Evolutionary conservation across 2,329 filamentous ascomycete species (phyloP).

Genomic region (Colletotrichum nymphaeae): DNA sequence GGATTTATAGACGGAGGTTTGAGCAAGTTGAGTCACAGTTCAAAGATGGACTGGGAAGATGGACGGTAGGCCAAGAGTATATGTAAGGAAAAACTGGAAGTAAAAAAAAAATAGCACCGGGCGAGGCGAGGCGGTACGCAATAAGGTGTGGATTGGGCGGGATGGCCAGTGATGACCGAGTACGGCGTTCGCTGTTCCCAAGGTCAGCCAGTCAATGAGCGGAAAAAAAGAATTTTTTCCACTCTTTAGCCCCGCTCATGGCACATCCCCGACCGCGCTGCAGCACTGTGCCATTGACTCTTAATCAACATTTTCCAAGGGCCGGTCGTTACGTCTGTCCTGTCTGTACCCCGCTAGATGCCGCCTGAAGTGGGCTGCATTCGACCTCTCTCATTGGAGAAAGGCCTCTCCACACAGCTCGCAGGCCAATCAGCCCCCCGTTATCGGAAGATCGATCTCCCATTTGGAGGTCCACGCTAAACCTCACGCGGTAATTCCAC

Average conservation of each 20-base stretch:
- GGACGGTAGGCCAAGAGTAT: constrained; percentile 2
- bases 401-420: neutral
- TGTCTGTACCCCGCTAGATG: constrained; percentile 31
- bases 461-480: constrained; percentile 1
- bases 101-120: constrained; percentile 12
- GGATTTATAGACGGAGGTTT: constrained; percentile 24
- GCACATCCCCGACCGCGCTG: constrained; percentile 19
- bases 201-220: constrained; percentile 26
- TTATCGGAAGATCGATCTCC: constrained; percentile 34
- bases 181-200: constrained; percentile 30
- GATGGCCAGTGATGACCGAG: constrained; percentile 36
- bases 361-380: constrained; percentile 27
- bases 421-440: constrained; percentile 30
- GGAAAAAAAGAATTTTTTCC: constrained; percentile 32
- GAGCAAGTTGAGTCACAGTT: constrained; percentile 33
- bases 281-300: constrained; percentile 29
- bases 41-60: constrained; percentile 4
- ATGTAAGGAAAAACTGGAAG: constrained; percentile 20
- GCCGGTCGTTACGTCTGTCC: constrained; percentile 26
- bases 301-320: constrained; percentile 21
- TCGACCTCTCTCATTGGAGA: constrained; percentile 4
- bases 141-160: constrained; percentile 36
- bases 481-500: constrained; percentile 19
- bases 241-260: constrained; percentile 33
- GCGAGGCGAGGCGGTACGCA: constrained; percentile 31